These are phyloP conservation scores for Conidiobolus incongruus DNA, from an alignment of 371 early-diverging fungal species.

Conservation along the genomic window DNA sequence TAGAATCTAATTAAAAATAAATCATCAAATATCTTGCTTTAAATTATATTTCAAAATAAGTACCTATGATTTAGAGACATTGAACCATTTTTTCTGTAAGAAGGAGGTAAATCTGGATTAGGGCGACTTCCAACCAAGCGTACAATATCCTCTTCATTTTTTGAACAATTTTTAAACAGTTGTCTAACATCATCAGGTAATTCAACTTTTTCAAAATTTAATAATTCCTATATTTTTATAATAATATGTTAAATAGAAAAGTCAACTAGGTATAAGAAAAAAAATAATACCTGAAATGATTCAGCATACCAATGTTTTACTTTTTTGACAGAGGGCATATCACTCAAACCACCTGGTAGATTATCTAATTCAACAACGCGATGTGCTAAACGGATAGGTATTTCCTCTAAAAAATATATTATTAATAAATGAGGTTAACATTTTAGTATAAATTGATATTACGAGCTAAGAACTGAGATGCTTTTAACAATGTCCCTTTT, in stretches of 20 bases:
- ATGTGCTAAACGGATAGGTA: slow-evolving; percentile 89
- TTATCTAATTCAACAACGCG: slow-evolving; percentile 87
- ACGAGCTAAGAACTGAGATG: slow-evolving; percentile 73
- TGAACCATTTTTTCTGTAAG: neutral
- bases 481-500: slow-evolving; percentile 61
- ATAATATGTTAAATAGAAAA: neutral
- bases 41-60: neutral
- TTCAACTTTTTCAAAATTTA: slow-evolving; percentile 40
- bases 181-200: slow-evolving; percentile 9
- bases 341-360: slow-evolving; percentile 59
- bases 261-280: too few relatives aligned
- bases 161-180: too few relatives aligned
- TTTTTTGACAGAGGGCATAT: slow-evolving; percentile 72
- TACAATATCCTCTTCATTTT: too few relatives aligned
- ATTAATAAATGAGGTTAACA: neutral
- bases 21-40: neutral
- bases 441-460: slow-evolving; percentile 5
- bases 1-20: slow-evolving; percentile 35
- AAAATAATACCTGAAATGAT: slow-evolving; percentile 47
- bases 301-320: slow-evolving; percentile 93
- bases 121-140: too few relatives aligned
- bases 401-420: slow-evolving; percentile 30
- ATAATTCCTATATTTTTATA: slow-evolving; percentile 26
- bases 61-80: slow-evolving; percentile 8
- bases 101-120: slow-evolving; percentile 1